Evolutionary conservation across 225 moss, liverwort and hornwort species (phyloP).

Genomic region (Physcomitrellopsis africana): DNA sequence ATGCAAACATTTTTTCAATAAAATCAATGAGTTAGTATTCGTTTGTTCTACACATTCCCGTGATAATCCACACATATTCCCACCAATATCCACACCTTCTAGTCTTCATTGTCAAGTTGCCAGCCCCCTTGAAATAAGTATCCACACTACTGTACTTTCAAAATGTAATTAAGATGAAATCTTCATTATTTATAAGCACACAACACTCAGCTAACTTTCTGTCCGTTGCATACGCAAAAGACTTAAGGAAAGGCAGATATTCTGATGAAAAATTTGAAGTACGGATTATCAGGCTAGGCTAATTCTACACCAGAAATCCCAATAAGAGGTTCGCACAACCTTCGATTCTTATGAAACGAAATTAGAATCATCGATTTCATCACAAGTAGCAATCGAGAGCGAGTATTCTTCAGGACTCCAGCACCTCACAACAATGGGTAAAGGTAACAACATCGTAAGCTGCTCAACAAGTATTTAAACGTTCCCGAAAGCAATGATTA

Average conservation of each 20-base stretch:
- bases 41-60: background rate
- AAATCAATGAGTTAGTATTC: background rate
- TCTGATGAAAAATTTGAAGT: too few species aligned
- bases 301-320: background rate
- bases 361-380: background rate
- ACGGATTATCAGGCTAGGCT: background rate
- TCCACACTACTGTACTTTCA: too few species aligned
- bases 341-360: background rate
- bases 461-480: too few species aligned
- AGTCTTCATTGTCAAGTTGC: background rate
- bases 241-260: too few species aligned
- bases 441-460: too few species aligned
- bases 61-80: background rate
- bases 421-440: too few species aligned
- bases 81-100: conserved; percentile 13
- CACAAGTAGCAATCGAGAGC: background rate
- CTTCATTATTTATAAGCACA: too few species aligned
- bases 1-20: background rate
- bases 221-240: too few species aligned
- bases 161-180: too few species aligned
- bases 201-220: too few species aligned
- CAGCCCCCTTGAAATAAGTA: background rate
- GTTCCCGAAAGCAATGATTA: too few species aligned
- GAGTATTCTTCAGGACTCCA: too few species aligned
- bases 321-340: background rate